Percentiles rank a stretch among this genome's conserved stretches.
These are phyloP conservation scores for Paramecium caudatum DNA, from an alignment of 73 alveolate species.

Conservation along the genomic window DNA sequence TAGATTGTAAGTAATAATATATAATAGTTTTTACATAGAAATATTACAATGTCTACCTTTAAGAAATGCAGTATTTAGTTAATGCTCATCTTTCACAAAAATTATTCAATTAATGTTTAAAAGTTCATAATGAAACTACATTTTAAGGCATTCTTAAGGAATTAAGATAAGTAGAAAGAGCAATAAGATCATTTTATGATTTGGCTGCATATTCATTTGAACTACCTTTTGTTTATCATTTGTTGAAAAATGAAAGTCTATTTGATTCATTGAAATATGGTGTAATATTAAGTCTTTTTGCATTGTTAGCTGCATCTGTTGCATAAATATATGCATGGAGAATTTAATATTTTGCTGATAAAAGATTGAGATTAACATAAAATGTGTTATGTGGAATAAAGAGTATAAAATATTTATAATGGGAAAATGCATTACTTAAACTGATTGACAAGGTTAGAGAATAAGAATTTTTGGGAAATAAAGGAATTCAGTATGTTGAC, in stretches of 20 bases:
- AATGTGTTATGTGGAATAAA: slow-evolving; percentile 34
- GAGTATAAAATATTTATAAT: slow-evolving; percentile 50
- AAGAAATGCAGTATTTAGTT: not conserved
- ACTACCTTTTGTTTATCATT: slow-evolving; percentile 35
- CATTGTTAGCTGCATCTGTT: slow-evolving; percentile 60
- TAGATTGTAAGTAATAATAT: slow-evolving; percentile 16
- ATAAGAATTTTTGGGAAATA: slow-evolving; percentile 24
- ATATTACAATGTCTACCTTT: not conserved
- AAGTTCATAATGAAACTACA: slow-evolving; percentile 1
- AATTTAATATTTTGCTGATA: slow-evolving; percentile 29
- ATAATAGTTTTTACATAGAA: slow-evolving; percentile 7
- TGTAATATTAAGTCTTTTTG: not conserved
- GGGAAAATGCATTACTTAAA: slow-evolving; percentile 47
- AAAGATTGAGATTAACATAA: slow-evolving; percentile 51
- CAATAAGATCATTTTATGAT: slow-evolving; percentile 46
- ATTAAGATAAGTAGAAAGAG: slow-evolving; percentile 50
- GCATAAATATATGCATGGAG: slow-evolving; percentile 66
- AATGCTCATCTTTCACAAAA: not conserved
- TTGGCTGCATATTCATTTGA: not conserved
- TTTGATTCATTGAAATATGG: slow-evolving; percentile 49
- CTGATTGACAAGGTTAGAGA: slow-evolving; percentile 4
- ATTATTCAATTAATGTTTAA: slow-evolving; percentile 37
- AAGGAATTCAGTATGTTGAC: slow-evolving; percentile 63
- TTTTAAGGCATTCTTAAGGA: slow-evolving; percentile 54
- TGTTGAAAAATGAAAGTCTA: not conserved